A percentile compares a stretch with the other conserved stretches of the same genome.
Evolutionary conservation across 164 flowering plant genomes (phyloP).

Genomic region (Taxillus chinensis): DNA sequence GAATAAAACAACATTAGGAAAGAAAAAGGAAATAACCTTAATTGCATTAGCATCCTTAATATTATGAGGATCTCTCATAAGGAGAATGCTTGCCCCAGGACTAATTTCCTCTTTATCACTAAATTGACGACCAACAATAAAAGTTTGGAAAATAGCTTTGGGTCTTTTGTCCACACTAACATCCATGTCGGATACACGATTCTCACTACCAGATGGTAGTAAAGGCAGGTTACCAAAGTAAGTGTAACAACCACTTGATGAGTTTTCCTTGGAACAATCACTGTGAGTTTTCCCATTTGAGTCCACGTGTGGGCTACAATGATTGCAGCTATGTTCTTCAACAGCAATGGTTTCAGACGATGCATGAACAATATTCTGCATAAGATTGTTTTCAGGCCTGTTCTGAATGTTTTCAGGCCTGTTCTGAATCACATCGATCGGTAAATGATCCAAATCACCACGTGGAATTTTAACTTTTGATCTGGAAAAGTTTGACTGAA

Average conservation of each 20-base stretch:
- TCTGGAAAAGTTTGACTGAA: slow-evolving; percentile 49
- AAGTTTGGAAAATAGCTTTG: slow-evolving; percentile 38
- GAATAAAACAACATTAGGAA: not conserved
- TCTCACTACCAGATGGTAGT: slow-evolving; percentile 10
- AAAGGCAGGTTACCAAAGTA: slow-evolving; percentile 7
- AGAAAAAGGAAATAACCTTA: slow-evolving; percentile 36
- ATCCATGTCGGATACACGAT: slow-evolving; percentile 8
- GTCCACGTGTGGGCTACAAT: not conserved
- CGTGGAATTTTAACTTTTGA: slow-evolving; percentile 18
- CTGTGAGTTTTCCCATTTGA: slow-evolving; percentile 4
- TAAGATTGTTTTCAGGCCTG: slow-evolving; percentile 4
- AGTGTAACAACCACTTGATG: slow-evolving; percentile 6
- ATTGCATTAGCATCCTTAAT: slow-evolving; percentile 73
- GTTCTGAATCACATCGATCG: not conserved
- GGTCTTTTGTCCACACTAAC: slow-evolving; percentile 17
- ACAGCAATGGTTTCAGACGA: slow-evolving; percentile 1
- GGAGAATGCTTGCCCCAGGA: slow-evolving; percentile 35
- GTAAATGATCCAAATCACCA: slow-evolving; percentile 12
- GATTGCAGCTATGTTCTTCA: slow-evolving; percentile 15
- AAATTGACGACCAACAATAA: slow-evolving; percentile 76
- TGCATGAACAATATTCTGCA: not conserved
- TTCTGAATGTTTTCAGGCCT: not conserved
- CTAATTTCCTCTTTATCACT: slow-evolving; percentile 38
- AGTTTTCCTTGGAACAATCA: slow-evolving; percentile 13
- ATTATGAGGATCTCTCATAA: slow-evolving; percentile 63